Base-by-base conservation (phyloP, 768 basidiomycete species). In the Vararia minispora region DNA sequence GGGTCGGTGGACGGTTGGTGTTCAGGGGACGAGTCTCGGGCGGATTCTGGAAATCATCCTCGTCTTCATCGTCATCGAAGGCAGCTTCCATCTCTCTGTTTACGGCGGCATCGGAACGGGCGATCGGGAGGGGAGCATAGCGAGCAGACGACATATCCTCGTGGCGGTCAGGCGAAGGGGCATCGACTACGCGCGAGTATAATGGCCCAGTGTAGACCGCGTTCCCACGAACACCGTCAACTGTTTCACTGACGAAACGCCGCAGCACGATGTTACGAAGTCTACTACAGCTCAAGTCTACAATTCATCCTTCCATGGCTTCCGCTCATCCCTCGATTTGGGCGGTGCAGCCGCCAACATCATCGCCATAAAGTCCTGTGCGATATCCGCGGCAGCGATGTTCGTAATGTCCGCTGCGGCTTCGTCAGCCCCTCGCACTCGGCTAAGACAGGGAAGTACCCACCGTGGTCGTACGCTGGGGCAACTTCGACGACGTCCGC, bases 51-150 rank as follows among this genome's bases (percentile, higher is more conserved):
- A 72, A 73, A 26, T 64, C 63, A 41, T 74, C 74, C 33, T 82
- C 77, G 44, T 79, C 79, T 39, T 86, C 85, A 4, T 75, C 71
- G 48, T 84, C 81, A 55, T 79, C 79, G 48, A 91, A 91, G 2
- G 89, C 87, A 17, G 86, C 86, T 53, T 90, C 81, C 72, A 91
- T 76, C 63, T 89, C 80, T 42, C 68, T 55, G 33, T 65, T 61
- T 7, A 64, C 56, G 39, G 67, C 61, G 32, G 58, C 61, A 53
- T 72, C 71, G 13, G 65, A 59, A 49, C 63, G 63, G 16, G 71
- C 66, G 47, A 71, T 76, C 9, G 79, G 76, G 31, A 85, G 59
- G 42, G 81, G 74, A 2, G 75, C 74, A 68, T 86, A 86, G 48
- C 74, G 72, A 47, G 64, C 68, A 49, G 76, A 58, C 69, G n/a